These are phyloP conservation scores for Tremella mesenterica DNA, from an alignment of 768 basidiomycete genomes.

Conservation along the genomic window DNA sequence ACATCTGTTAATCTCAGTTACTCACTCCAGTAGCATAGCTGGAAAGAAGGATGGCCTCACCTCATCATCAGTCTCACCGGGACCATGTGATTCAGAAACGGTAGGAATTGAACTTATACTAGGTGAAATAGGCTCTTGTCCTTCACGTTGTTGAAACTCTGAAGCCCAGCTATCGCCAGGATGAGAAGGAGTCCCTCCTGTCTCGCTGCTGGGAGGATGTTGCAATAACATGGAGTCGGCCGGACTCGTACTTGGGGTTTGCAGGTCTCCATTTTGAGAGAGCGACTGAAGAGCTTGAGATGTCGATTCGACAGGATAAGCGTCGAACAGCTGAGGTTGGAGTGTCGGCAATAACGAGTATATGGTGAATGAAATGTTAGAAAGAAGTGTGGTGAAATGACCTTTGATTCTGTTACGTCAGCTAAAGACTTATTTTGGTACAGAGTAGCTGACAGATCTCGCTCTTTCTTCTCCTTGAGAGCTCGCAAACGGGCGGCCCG, in stretches of 20 bases:
- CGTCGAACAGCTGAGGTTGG: slow-evolving; percentile 27
- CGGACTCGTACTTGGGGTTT: too few species aligned
- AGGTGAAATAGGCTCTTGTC: not conserved
- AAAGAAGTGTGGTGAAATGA: slow-evolving; percentile 37
- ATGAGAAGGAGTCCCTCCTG: not conserved
- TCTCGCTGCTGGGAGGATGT: not conserved
- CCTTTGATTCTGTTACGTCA: slow-evolving; percentile 25
- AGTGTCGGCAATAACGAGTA: slow-evolving; percentile 42
- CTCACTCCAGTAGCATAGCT: not conserved
- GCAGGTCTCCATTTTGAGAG: not conserved
- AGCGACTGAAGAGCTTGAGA: slow-evolving; percentile 32
- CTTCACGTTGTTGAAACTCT: slow-evolving; percentile 8
- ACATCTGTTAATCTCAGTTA: slow-evolving; percentile 12
- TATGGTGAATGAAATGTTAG: slow-evolving; percentile 43
- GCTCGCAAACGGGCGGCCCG: slow-evolving; percentile 22
- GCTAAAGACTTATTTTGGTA: not conserved
- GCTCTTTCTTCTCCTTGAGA: slow-evolving; percentile 21
- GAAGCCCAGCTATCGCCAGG: slow-evolving; percentile 29
- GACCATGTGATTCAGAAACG: slow-evolving; percentile 1
- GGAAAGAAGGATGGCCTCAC: slow-evolving; percentile 17
- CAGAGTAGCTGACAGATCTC: slow-evolving; percentile 24
- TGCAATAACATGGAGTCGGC: not conserved
- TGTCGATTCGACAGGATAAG: slow-evolving; percentile 34
- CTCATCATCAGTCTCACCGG: slow-evolving; percentile 25
- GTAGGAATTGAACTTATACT: not conserved